Evolutionary conservation across 1,284 basidiomycete genomes (phyloP), one percentile per base, ranked within the genome.

Genomic region (Leccinum pachyderme): DNA sequence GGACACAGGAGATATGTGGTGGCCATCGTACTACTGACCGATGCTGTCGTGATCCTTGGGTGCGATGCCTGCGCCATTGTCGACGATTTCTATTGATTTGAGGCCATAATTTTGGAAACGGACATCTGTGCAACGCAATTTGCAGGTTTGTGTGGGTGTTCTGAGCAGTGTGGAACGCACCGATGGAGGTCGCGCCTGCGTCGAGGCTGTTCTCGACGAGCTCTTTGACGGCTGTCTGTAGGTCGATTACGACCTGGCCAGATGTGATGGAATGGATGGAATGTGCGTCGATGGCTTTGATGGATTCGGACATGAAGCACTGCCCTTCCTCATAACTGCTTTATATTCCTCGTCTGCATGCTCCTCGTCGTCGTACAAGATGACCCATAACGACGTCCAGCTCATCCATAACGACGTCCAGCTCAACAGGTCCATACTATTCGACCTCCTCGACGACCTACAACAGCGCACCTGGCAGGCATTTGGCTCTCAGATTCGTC

Each of bases 131-230:
- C 15, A 25, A 18, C 50, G 29, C 15, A 55, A 49, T 46, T 12
- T 41, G 24, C 3, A 28, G 43, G 5, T 0, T 28, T 31, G 37
- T 2, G 22, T 18, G 37, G 1, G 11, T n/a, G 22, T 0, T 6
- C 1, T 22, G 7, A 35, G 22, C 13, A 6, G 6, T 29, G n/a
- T n/a, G n/a, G 31, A 33, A 53, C 56, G 0, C 49, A 91, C 95
- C 94, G 49, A 99, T 86, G 61, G 75, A 86, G 0, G 91, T 93
- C 0, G 95, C 92, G 0, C 89, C 89, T 0, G 96, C 95, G 70
- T 99, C 97, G 28, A 98, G 76, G 55, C 93, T 92, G 70, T 99
- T 99, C 74, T 99, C 97, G 2, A 99, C 83, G 2, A 99, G 83
- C 71, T 99, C 97, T 69, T 99, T 99, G 53, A 99, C 88, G 1